Evolutionary conservation across 2,329 filamentous ascomycete genomes (phyloP).

Genomic region (Penicillium palitans): DNA sequence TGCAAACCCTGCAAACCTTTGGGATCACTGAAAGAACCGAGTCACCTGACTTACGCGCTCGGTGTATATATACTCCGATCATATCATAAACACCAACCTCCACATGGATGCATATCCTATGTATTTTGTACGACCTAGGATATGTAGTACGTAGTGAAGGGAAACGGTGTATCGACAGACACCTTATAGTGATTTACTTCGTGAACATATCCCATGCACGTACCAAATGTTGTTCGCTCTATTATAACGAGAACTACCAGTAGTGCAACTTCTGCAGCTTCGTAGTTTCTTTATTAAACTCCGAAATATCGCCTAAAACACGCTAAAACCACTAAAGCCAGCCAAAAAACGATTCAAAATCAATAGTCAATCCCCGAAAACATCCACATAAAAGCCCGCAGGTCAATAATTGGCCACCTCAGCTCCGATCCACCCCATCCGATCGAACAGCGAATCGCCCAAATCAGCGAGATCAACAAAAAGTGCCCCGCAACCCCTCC

Average conservation of each 20-base stretch:
- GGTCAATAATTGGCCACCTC: background rate
- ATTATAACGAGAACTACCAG: background rate
- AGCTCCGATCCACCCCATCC: background rate
- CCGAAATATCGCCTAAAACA: background rate
- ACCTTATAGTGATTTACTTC: too few species aligned
- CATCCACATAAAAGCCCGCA: background rate
- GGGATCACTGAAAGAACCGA: background rate
- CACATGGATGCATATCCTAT: too few species aligned
- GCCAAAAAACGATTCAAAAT: background rate
- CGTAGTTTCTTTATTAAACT: background rate
- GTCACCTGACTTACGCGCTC: background rate
- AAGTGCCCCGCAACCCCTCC: conserved; percentile 9
- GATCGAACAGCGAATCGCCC: background rate
- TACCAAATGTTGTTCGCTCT: background rate
- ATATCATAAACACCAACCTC: background rate
- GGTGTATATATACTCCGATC: background rate
- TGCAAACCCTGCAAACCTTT: too few species aligned
- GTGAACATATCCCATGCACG: too few species aligned
- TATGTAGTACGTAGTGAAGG: background rate
- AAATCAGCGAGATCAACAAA: background rate
- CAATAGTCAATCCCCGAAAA: background rate
- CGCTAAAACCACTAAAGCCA: too few species aligned
- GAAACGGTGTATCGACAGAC: too few species aligned
- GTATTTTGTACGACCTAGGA: background rate
- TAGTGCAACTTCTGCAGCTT: background rate